These are phyloP conservation scores for Diplodia seriata DNA, from an alignment of 2,329 filamentous ascomycete genomes.

Conservation along the genomic window DNA sequence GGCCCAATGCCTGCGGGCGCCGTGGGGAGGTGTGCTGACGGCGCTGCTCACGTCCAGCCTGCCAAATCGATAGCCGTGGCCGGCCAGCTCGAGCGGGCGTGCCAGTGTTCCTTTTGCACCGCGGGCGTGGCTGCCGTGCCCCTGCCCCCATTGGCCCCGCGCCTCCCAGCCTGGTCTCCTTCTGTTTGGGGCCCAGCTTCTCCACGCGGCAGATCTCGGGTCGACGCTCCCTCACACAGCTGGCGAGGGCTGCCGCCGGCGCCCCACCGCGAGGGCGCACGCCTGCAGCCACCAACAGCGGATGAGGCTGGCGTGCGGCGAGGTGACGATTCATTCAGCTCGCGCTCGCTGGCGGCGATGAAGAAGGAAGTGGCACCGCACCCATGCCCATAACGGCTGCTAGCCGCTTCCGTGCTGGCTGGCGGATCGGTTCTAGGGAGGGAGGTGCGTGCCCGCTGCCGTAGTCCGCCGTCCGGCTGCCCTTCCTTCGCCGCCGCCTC, in stretches of 20 bases:
- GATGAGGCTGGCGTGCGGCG: slow-evolving; percentile 25
- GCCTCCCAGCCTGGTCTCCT: slow-evolving; percentile 11
- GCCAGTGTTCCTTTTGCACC: slow-evolving; percentile 6
- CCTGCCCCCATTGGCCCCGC: slow-evolving; percentile 18
- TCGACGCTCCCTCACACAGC: neutral
- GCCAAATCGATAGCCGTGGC: slow-evolving; percentile 16
- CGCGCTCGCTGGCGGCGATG: slow-evolving; percentile 21
- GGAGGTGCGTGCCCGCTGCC: neutral
- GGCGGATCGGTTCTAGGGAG: neutral
- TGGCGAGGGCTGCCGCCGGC: slow-evolving; percentile 13
- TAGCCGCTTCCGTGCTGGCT: slow-evolving; percentile 25
- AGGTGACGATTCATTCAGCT: slow-evolving; percentile 31
- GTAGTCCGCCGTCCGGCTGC: slow-evolving; percentile 12
- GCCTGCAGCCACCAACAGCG: slow-evolving; percentile 30
- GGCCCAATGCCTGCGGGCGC: slow-evolving; percentile 16
- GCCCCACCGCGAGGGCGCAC: slow-evolving; percentile 23
- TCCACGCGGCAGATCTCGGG: slow-evolving; percentile 32
- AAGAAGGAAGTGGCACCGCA: slow-evolving; percentile 30
- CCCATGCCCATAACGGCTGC: slow-evolving; percentile 29
- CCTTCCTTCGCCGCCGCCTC: neutral
- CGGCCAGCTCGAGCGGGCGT: neutral
- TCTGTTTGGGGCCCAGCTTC: slow-evolving; percentile 31
- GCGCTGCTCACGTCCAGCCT: slow-evolving; percentile 24
- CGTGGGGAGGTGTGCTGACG: slow-evolving; percentile 26
- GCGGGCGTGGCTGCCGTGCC: slow-evolving; percentile 6